Evolutionary conservation across 208 protist genomes (phyloP).

Genomic region (Endotrypanum monterogeii): DNA sequence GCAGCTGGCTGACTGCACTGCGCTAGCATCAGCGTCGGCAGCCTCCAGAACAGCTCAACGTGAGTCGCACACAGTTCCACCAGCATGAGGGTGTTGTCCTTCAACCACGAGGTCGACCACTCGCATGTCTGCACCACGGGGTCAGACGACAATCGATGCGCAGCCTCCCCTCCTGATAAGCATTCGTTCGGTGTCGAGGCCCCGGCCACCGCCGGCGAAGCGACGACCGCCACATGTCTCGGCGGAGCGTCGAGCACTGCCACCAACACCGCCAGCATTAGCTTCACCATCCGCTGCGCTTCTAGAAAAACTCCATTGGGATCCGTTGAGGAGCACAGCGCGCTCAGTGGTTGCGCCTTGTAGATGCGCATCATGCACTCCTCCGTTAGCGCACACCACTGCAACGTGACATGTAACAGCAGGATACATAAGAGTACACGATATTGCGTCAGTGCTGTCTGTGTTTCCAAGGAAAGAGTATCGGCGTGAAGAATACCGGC

Average conservation of each 20-base stretch:
- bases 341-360: constrained; percentile 20
- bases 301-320: constrained; percentile 73
- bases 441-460: constrained; percentile 19
- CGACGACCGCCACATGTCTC: constrained; percentile 8
- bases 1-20: constrained; percentile 24
- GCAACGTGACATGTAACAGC: constrained; percentile 32
- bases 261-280: constrained; percentile 43
- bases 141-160: not conserved
- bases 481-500: constrained; percentile 22
- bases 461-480: constrained; percentile 6
- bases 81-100: constrained; percentile 36
- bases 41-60: constrained; percentile 43
- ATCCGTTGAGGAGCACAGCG: constrained; percentile 35
- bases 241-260: constrained; percentile 31
- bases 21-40: constrained; percentile 28
- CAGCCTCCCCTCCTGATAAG: not conserved
- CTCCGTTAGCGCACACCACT: constrained; percentile 27
- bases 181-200: not conserved
- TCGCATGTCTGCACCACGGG: not conserved
- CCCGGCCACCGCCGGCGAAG: not conserved
- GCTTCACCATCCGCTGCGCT: constrained; percentile 36
- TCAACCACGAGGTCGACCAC: constrained; percentile 24
- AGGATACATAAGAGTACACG: constrained; percentile 42
- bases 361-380: constrained; percentile 31
- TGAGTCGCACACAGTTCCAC: constrained; percentile 37